A percentile compares a stretch with the other conserved stretches of the same genome.
These are phyloP conservation scores for Taiozyma sp. DNA, from an alignment of 1,139 yeast species.

Conservation along the genomic window DNA sequence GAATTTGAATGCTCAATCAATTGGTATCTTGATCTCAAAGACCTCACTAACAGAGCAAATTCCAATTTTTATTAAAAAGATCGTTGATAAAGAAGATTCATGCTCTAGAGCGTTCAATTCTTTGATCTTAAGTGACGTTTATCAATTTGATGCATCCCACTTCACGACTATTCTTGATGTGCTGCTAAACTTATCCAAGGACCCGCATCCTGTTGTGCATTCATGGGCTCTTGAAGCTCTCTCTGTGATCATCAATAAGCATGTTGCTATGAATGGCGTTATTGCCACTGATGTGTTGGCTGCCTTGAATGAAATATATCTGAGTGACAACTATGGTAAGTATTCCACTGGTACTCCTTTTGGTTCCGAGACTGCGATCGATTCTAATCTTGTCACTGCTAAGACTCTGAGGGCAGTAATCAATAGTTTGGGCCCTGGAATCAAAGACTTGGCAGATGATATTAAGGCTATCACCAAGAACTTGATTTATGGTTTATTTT, in stretches of 20 bases:
- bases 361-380: constrained; percentile 41
- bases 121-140: constrained; percentile 56
- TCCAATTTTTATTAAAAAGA: constrained; percentile 51
- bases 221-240: constrained; percentile 65
- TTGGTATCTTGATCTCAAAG: constrained; percentile 56
- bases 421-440: constrained; percentile 46
- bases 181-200: constrained; percentile 56
- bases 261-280: constrained; percentile 41
- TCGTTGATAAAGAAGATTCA: constrained; percentile 61
- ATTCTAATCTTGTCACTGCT: constrained; percentile 36
- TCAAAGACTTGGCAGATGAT: constrained; percentile 27
- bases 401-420: constrained; percentile 38
- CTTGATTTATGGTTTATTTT: constrained; percentile 21
- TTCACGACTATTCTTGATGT: constrained; percentile 49
- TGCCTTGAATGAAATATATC: constrained; percentile 40
- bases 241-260: constrained; percentile 50
- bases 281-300: constrained; percentile 41
- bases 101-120: constrained; percentile 61
- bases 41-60: constrained; percentile 44
- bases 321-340: constrained; percentile 52
- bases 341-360: constrained; percentile 39
- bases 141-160: constrained; percentile 42
- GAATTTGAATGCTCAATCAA: constrained; percentile 56
- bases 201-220: constrained; percentile 85
- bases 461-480: constrained; percentile 23